phyloP scores from a whole-genome alignment of 805 yeast species.

The Pichia phayaonensis region DNA sequence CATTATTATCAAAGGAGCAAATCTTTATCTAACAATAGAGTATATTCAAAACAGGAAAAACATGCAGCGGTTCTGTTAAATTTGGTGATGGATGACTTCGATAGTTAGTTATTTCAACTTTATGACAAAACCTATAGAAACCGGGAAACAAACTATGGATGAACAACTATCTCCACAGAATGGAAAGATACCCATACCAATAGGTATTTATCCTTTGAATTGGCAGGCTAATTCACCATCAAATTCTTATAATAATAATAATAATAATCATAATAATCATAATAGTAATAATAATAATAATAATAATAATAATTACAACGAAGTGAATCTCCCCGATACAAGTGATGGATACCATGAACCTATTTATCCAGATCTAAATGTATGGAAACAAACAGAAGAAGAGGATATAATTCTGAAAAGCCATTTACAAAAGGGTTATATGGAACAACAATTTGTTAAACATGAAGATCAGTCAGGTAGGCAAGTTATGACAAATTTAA shows the following conservation, averaged over 20 bases:
- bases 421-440: slow-evolving; percentile 62
- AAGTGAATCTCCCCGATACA: background rate
- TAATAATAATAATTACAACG: background rate
- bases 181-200: slow-evolving; percentile 22
- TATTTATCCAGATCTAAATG: slow-evolving; percentile 60
- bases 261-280: too few species aligned
- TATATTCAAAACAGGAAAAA: background rate
- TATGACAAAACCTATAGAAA: too few species aligned
- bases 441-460: slow-evolving; percentile 52
- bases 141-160: background rate
- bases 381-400: slow-evolving; percentile 55
- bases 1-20: background rate
- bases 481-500: slow-evolving; percentile 29
- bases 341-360: background rate
- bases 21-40: background rate
- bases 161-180: slow-evolving; percentile 6
- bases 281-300: too few species aligned
- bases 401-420: slow-evolving; percentile 49
- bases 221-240: slow-evolving; percentile 13
- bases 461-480: slow-evolving; percentile 70
- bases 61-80: background rate
- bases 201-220: slow-evolving; percentile 27
- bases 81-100: background rate
- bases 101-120: too few species aligned
- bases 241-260: background rate